These are phyloP conservation scores for Buddleja alternifolia DNA, from an alignment of 257 asterid genomes.

Conservation along the genomic window DNA sequence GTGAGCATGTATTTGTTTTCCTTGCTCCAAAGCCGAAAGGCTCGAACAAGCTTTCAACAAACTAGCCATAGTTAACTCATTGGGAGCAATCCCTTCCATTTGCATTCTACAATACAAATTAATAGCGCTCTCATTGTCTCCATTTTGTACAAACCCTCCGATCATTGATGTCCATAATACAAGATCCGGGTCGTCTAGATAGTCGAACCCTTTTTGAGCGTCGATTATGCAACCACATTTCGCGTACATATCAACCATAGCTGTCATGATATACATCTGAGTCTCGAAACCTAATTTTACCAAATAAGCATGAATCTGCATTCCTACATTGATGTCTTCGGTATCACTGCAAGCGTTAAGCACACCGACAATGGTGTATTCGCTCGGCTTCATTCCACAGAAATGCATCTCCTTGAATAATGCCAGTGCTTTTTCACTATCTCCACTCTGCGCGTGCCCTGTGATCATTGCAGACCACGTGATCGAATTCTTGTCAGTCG, in stretches of 20 bases:
- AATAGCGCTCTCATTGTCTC: conserved; percentile 69
- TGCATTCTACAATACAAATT: conserved; percentile 75
- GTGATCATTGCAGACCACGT: conserved; percentile 94
- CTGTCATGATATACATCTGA: conserved; percentile 74
- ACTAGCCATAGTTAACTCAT: conserved; percentile 80
- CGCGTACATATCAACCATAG: conserved; percentile 88
- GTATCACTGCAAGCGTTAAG: conserved; percentile 80
- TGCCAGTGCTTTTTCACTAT: conserved; percentile 58
- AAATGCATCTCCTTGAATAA: conserved; percentile 75
- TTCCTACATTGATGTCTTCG: conserved; percentile 56
- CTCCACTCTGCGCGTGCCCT: conserved; percentile 76
- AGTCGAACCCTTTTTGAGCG: conserved; percentile 72
- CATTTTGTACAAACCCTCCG: conserved; percentile 78
- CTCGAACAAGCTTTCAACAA: conserved; percentile 79
- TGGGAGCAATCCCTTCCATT: conserved; percentile 59
- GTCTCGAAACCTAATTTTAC: conserved; percentile 65
- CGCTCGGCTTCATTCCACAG: conserved; percentile 63
- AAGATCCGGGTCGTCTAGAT: conserved; percentile 60
- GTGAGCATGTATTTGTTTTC: conserved; percentile 82
- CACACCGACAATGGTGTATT: conserved; percentile 80
- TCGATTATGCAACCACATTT: conserved; percentile 66
- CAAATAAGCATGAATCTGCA: conserved; percentile 68
- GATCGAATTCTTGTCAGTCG: conserved; percentile 58
- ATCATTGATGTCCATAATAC: conserved; percentile 91
- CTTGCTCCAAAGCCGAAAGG: conserved; percentile 84